phyloP scores from a whole-genome alignment of 805 yeast genomes.

The Lipomyces sp. region DNA sequence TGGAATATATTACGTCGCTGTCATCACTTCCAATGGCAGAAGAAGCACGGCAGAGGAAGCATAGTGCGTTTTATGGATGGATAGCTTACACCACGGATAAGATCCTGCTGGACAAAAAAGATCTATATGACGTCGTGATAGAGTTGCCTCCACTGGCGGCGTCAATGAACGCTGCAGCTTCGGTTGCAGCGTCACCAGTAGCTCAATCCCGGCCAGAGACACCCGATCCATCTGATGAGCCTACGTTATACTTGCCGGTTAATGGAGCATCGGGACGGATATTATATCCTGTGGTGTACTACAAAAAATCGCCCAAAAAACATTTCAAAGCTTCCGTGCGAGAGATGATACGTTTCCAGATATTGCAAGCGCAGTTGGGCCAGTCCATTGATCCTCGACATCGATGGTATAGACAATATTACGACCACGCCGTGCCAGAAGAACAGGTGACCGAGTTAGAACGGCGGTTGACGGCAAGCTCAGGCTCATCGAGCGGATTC shows the following conservation, averaged over 20 bases:
- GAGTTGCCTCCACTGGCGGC: slow-evolving; percentile 31
- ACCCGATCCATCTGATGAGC: slow-evolving; percentile 20
- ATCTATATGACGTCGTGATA: slow-evolving; percentile 28
- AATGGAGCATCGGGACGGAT: slow-evolving; percentile 15
- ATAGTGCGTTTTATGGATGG: slow-evolving; percentile 33
- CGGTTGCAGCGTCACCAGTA: slow-evolving; percentile 8
- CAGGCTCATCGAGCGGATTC: slow-evolving; percentile 20
- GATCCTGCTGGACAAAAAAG: slow-evolving; percentile 23
- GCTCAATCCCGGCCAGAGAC: slow-evolving; percentile 23
- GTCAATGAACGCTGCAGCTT: slow-evolving; percentile 27
- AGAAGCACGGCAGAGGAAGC: slow-evolving; percentile 25
- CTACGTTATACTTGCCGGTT: slow-evolving; percentile 20
- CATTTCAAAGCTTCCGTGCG: slow-evolving; percentile 27
- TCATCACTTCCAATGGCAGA: slow-evolving; percentile 29
- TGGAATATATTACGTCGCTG: slow-evolving; percentile 29
- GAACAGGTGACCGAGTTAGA: slow-evolving; percentile 13
- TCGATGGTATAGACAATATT: slow-evolving; percentile 28
- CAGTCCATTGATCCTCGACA: slow-evolving; percentile 35
- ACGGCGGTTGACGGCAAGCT: slow-evolving; percentile 21
- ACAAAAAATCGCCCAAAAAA: slow-evolving; percentile 12
- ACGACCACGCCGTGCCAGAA: slow-evolving; percentile 12
- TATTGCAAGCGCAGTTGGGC: slow-evolving; percentile 34
- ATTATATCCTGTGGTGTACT: slow-evolving; percentile 23
- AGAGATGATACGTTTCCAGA: slow-evolving; percentile 36
- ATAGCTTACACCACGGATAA: slow-evolving; percentile 36